phyloP scores from a whole-genome alignment of 192 early-diverging fungal genomes.

The Allomyces arbusculus region DNA sequence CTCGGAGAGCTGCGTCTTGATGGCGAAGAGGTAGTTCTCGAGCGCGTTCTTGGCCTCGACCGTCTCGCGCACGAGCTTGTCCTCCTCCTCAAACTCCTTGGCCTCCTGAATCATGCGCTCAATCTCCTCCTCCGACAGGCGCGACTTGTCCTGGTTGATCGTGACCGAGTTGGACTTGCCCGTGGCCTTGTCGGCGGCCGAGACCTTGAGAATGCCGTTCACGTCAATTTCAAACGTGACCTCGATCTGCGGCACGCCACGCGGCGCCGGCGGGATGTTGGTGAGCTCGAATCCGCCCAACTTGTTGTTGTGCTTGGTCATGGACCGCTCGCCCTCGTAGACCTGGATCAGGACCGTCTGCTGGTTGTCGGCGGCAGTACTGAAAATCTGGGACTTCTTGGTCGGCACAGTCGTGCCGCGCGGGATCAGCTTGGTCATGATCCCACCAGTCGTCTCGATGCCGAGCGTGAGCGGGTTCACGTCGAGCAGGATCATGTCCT shows the following conservation, averaged over 20 bases:
- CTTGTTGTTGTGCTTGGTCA: conserved; percentile 97
- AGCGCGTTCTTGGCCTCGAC: conserved; percentile 77
- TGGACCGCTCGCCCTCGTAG: conserved; percentile 85
- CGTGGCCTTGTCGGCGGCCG: conserved; percentile 86
- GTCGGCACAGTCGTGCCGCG: conserved; percentile 86
- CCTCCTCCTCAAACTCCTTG: conserved; percentile 83
- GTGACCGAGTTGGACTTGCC: conserved; percentile 92
- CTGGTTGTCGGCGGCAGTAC: conserved; percentile 93
- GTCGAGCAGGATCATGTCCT: conserved; percentile 63
- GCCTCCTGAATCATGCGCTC: conserved; percentile 93
- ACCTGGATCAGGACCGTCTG: conserved; percentile 89
- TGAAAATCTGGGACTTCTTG: conserved; percentile 98
- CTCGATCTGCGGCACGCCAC: conserved; percentile 93
- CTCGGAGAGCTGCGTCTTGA: conserved; percentile 67
- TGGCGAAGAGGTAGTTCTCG: conserved; percentile 76
- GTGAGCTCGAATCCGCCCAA: conserved; percentile 94
- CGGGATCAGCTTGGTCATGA: conserved; percentile 86
- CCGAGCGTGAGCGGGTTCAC: conserved; percentile 92
- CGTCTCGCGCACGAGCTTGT: conserved; percentile 55
- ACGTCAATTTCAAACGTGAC: conserved; percentile 91
- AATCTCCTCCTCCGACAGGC: conserved; percentile 85
- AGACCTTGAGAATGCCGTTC: conserved; percentile 83
- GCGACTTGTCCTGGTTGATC: conserved; percentile 93
- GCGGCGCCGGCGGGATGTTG: conserved; percentile 80
- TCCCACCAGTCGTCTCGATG: conserved; percentile 93